Percentiles rank a stretch among this genome's conserved stretches.
Conservation (phyloP, 208 protist species). For the Leptomonas pyrrhocoris region DNA sequence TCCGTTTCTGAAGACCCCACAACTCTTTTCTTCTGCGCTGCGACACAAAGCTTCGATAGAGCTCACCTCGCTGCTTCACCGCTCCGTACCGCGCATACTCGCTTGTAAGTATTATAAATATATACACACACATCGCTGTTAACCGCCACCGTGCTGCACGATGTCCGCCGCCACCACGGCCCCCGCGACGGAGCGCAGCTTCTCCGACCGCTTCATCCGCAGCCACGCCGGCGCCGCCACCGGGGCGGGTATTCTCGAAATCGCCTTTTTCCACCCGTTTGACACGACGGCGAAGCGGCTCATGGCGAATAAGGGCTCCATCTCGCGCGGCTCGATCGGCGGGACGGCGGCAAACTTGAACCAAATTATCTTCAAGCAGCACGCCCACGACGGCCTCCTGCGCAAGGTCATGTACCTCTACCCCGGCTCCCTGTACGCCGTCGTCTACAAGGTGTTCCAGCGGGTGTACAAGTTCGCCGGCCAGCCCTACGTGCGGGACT, state of each 20-base stretch:
- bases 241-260: slow-evolving; percentile 79
- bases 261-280: slow-evolving; percentile 90
- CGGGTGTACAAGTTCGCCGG: slow-evolving; percentile 93
- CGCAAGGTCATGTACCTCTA: slow-evolving; percentile 86
- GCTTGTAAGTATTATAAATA: no score
- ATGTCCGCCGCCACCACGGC: slow-evolving; percentile 29
- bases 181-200: slow-evolving; percentile 34
- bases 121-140: no score
- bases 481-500: slow-evolving; percentile 87
- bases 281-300: slow-evolving; percentile 91
- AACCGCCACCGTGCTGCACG: background rate
- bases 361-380: slow-evolving; percentile 76
- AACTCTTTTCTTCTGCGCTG: no score
- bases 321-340: slow-evolving; percentile 44
- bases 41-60: no score
- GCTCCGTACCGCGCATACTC: no score
- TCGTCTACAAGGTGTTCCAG: slow-evolving; percentile 92
- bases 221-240: slow-evolving; percentile 73
- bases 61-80: no score
- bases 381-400: slow-evolving; percentile 55
- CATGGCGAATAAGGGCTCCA: slow-evolving; percentile 73
- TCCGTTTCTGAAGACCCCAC: no score
- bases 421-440: slow-evolving; percentile 87
- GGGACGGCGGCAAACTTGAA: slow-evolving; percentile 72
- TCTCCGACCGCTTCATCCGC: slow-evolving; percentile 45